Conservation (phyloP, 192 early-diverging fungal genomes). For the Chytriomyces sp. region DNA sequence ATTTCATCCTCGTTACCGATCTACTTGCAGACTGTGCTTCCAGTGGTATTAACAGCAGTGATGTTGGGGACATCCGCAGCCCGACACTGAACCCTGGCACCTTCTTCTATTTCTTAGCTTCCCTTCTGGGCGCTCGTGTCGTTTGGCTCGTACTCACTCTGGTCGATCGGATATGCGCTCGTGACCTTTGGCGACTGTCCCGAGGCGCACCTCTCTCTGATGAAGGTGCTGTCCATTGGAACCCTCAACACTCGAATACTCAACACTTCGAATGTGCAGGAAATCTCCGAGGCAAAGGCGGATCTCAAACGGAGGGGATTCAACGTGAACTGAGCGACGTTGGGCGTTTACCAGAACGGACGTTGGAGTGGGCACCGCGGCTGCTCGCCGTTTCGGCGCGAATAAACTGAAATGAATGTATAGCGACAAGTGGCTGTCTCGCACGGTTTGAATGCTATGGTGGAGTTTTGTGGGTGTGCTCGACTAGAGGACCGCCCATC, state of each 20-base stretch:
- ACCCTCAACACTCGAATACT: neutral
- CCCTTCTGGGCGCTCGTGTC: constrained; percentile 78
- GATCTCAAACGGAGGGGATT: constrained; percentile 77
- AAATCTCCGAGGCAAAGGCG: constrained; percentile 80
- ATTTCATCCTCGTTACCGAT: constrained; percentile 1
- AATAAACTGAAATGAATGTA: neutral
- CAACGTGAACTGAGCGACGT: constrained; percentile 40
- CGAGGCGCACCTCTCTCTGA: constrained; percentile 81
- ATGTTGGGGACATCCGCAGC: too few relatives aligned
- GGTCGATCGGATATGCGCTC: constrained; percentile 83
- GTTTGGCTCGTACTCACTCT: constrained; percentile 89
- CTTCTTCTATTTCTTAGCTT: constrained; percentile 49
- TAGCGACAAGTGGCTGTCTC: neutral
- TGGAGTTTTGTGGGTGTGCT: neutral
- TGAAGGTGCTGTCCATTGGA: constrained; percentile 51
- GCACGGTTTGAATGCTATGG: neutral
- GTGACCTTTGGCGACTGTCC: constrained; percentile 90
- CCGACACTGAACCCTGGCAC: too few relatives aligned
- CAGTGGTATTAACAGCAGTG: too few relatives aligned
- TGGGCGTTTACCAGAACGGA: neutral
- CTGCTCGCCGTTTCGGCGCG: neutral
- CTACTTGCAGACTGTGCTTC: too few relatives aligned
- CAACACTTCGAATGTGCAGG: constrained; percentile 58
- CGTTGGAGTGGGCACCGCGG: neutral
- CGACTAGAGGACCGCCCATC: neutral